These are phyloP conservation scores for Fusarium anguioides DNA, from an alignment of 2,329 filamentous ascomycete genomes.

Conservation along the genomic window DNA sequence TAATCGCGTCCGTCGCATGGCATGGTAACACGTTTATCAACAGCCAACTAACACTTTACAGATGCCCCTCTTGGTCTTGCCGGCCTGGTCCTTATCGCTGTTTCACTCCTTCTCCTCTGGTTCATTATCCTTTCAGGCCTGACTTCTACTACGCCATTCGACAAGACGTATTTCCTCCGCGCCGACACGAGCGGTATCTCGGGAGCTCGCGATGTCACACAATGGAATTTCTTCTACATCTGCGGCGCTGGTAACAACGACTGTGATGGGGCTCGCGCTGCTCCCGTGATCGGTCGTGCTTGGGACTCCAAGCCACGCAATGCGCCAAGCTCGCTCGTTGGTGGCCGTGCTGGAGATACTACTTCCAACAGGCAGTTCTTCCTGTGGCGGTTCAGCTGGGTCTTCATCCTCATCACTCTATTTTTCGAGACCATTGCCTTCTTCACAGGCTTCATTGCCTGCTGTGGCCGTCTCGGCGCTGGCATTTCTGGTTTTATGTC, in stretches of 20 bases:
- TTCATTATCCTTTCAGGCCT: slow-evolving; percentile 70
- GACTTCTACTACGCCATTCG: slow-evolving; percentile 65
- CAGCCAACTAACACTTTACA: slow-evolving; percentile 38
- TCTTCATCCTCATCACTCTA: slow-evolving; percentile 86
- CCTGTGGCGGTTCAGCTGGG: slow-evolving; percentile 92
- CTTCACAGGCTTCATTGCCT: slow-evolving; percentile 74
- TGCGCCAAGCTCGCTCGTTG: slow-evolving; percentile 59
- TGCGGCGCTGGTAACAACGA: slow-evolving; percentile 73
- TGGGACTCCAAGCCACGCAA: slow-evolving; percentile 62
- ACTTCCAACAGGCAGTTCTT: slow-evolving; percentile 77
- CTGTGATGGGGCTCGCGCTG: slow-evolving; percentile 72
- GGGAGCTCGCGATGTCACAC: slow-evolving; percentile 72
- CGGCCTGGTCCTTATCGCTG: slow-evolving; percentile 62
- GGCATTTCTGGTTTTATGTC: slow-evolving; percentile 71
- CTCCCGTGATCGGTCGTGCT: slow-evolving; percentile 78
- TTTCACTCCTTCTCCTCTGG: slow-evolving; percentile 65
- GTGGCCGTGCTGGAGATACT: slow-evolving; percentile 63
- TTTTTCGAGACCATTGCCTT: slow-evolving; percentile 79
- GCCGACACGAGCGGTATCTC: slow-evolving; percentile 79
- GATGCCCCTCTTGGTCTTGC: slow-evolving; percentile 56
- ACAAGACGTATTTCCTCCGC: slow-evolving; percentile 86
- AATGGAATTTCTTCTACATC: slow-evolving; percentile 93
- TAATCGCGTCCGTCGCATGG: not conserved
- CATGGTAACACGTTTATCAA: not conserved
- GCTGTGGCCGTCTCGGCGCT: slow-evolving; percentile 76